phyloP scores from a whole-genome alignment of 768 basidiomycete species.

The Russula foetens region DNA sequence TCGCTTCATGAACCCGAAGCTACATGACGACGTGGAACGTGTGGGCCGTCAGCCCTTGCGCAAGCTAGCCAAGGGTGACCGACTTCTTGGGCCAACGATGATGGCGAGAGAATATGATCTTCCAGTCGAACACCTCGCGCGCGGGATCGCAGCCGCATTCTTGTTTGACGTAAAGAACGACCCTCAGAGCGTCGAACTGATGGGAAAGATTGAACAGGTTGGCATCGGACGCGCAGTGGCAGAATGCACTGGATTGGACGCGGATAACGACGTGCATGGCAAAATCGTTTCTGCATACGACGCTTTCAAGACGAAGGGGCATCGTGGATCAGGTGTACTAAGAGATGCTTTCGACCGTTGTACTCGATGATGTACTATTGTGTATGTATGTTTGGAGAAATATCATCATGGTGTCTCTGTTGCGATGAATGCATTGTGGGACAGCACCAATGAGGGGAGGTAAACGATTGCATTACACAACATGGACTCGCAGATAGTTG shows the following conservation, averaged over 20 bases:
- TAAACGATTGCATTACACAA: too few species aligned
- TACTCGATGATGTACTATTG: not conserved
- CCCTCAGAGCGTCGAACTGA: slow-evolving; percentile 29
- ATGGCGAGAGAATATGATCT: slow-evolving; percentile 30
- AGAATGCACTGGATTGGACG: slow-evolving; percentile 27
- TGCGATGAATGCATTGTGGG: too few species aligned
- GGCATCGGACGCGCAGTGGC: slow-evolving; percentile 26
- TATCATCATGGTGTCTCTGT: too few species aligned
- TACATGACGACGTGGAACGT: slow-evolving; percentile 31
- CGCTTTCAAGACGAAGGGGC: slow-evolving; percentile 11
- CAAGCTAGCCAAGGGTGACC: slow-evolving; percentile 30
- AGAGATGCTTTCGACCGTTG: not conserved
- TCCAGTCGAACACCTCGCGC: slow-evolving; percentile 26
- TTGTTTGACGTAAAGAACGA: slow-evolving; percentile 28
- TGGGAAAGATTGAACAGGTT: slow-evolving; percentile 22
- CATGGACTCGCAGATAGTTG: too few species aligned
- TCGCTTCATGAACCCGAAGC: slow-evolving; percentile 30
- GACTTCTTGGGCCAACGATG: slow-evolving; percentile 30
- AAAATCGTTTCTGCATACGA: slow-evolving; percentile 22
- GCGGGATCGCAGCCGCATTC: slow-evolving; percentile 32
- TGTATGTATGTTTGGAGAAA: too few species aligned
- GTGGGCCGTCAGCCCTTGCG: slow-evolving; percentile 34
- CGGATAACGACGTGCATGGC: slow-evolving; percentile 20
- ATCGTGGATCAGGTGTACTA: not conserved
- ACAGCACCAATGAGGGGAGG: too few species aligned